Percentiles rank a stretch among this genome's conserved stretches.
Evolutionary conservation across 1,284 basidiomycete genomes (phyloP).

Genomic region (Sporisorium exsertum): DNA sequence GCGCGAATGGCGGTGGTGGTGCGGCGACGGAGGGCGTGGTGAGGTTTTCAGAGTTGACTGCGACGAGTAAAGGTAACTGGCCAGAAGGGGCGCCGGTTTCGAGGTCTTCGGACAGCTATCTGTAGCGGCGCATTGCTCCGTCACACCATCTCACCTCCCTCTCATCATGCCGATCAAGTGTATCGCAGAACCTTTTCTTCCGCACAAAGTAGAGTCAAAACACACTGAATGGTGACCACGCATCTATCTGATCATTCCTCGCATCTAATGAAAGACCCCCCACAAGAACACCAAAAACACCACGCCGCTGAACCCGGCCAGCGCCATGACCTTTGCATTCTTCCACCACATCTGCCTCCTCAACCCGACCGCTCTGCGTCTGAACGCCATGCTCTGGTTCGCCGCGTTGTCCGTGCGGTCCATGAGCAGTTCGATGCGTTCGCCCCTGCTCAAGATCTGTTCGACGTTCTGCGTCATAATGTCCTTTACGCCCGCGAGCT

Average conservation of each 20-base stretch:
- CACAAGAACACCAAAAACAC: slow-evolving; percentile 70
- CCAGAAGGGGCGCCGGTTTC: slow-evolving; percentile 42
- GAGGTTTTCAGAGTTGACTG: slow-evolving; percentile 21
- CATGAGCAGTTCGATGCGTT: slow-evolving; percentile 93
- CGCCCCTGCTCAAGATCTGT: slow-evolving; percentile 90
- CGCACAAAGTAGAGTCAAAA: no score
- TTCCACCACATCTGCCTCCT: slow-evolving; percentile 97
- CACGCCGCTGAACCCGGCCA: slow-evolving; percentile 80
- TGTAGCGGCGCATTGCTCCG: slow-evolving; percentile 3
- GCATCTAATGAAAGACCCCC: slow-evolving; percentile 27
- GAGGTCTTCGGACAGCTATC: slow-evolving; percentile 12
- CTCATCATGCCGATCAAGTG: not conserved
- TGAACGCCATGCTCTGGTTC: slow-evolving; percentile 93
- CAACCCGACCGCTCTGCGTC: slow-evolving; percentile 86
- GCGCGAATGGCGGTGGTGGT: slow-evolving; percentile 4
- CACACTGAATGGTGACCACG: no score
- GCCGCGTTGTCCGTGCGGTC: slow-evolving; percentile 98
- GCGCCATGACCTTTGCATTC: slow-evolving; percentile 75
- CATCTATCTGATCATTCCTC: not conserved
- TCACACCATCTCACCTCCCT: not conserved
- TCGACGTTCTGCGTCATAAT: slow-evolving; percentile 81
- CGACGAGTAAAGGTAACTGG: slow-evolving; percentile 41
- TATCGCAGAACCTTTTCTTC: not conserved
- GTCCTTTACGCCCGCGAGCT: slow-evolving; percentile 92
- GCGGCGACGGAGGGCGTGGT: not conserved